phyloP scores from a whole-genome alignment of 2,329 filamentous ascomycete species.

The Diaporthe vaccinii region DNA sequence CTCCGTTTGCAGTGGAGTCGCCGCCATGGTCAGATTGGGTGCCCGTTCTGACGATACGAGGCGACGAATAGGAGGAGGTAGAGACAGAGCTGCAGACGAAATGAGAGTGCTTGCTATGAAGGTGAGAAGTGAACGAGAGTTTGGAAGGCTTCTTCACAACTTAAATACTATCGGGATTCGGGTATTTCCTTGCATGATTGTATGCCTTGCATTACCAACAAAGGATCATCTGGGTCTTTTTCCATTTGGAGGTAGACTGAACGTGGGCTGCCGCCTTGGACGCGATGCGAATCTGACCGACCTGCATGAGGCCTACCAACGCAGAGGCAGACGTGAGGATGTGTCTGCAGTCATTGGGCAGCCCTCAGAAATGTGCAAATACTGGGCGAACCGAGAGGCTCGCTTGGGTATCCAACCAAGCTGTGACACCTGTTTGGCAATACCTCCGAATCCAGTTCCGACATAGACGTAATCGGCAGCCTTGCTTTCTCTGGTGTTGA shows the following conservation, averaged over 20 bases:
- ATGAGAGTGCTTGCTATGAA: neutral
- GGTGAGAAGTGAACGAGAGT: neutral
- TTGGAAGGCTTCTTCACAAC: neutral
- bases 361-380: neutral
- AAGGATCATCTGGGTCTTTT: neutral
- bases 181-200: no score
- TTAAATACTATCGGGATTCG: neutral
- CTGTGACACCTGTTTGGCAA: neutral
- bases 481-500: neutral
- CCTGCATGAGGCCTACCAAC: conserved; percentile 18
- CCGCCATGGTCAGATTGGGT: neutral
- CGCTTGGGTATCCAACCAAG: neutral
- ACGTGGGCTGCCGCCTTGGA: neutral
- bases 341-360: conserved; percentile 1
- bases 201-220: conserved; percentile 7
- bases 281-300: neutral
- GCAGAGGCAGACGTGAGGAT: conserved; percentile 9
- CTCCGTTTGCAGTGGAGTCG: conserved; percentile 3
- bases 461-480: neutral
- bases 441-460: no score
- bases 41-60: neutral
- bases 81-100: neutral
- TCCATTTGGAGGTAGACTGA: neutral
- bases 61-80: neutral
- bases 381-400: neutral